Conservation (phyloP, 106 monocot species). For the Dioscorea alata region DNA sequence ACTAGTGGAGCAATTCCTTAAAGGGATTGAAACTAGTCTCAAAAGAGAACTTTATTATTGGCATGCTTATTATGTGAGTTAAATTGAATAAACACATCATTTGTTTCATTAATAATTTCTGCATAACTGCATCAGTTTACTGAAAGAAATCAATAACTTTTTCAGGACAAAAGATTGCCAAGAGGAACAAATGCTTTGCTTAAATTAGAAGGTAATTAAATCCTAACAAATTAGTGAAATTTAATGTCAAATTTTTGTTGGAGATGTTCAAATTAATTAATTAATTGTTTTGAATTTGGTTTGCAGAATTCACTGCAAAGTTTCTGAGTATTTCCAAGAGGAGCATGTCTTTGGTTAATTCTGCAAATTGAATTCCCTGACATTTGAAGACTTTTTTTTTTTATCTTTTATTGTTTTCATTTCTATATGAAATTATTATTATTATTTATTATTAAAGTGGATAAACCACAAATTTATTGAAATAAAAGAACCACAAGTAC, state of each 20-base stretch:
- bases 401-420: too few relatives aligned
- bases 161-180: constrained; percentile 28
- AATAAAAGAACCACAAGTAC: too few relatives aligned
- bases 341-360: constrained; percentile 6
- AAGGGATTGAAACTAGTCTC: constrained; percentile 21
- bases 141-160: background rate
- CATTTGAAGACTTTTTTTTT: too few relatives aligned
- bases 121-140: constrained; percentile 2
- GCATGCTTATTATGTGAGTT: constrained; percentile 49
- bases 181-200: constrained; percentile 24
- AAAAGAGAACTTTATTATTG: constrained; percentile 48
- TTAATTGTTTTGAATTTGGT: background rate
- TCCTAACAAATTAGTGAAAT: background rate
- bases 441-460: too few relatives aligned
- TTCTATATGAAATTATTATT: too few relatives aligned
- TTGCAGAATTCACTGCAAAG: constrained; percentile 29
- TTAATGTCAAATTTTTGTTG: background rate
- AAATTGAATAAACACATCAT: background rate
- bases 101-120: background rate
- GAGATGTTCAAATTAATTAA: background rate
- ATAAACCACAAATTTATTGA: too few relatives aligned
- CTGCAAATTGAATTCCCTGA: too few relatives aligned
- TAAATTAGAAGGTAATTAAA: constrained; percentile 23
- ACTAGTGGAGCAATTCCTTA: constrained; percentile 41
- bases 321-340: constrained; percentile 32